These are phyloP conservation scores for Talaromyces sp. DNA, from an alignment of 2,329 filamentous ascomycete genomes.

Conservation along the genomic window DNA sequence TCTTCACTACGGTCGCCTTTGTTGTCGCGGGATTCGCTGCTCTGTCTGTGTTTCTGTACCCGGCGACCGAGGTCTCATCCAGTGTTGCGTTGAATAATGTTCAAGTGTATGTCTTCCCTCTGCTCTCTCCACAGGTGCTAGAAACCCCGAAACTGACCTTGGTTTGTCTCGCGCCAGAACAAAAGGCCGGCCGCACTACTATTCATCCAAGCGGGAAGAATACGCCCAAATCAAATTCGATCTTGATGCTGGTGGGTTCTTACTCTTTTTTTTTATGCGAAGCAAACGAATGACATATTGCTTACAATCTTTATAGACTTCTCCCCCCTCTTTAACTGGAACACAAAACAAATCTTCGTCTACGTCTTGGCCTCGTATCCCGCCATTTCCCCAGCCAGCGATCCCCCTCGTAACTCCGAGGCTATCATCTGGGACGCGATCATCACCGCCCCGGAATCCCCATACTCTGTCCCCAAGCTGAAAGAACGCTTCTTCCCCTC, in stretches of 20 bases:
- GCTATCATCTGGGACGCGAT: constrained; percentile 96
- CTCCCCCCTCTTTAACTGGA: constrained; percentile 93
- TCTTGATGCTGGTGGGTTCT: constrained; percentile 62
- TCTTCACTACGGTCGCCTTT: constrained; percentile 93
- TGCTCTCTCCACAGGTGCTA: background rate
- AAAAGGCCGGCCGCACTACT: constrained; percentile 92
- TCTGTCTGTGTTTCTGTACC: constrained; percentile 63
- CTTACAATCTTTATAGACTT: constrained; percentile 61
- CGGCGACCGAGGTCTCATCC: constrained; percentile 52
- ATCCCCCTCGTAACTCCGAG: constrained; percentile 39
- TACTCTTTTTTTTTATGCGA: background rate
- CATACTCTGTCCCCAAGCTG: constrained; percentile 35
- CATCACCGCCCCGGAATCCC: constrained; percentile 61
- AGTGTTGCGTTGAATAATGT: constrained; percentile 53
- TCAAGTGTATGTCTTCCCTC: constrained; percentile 65
- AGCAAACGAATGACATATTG: no score
- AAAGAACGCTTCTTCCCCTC: constrained; percentile 30
- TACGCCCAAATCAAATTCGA: constrained; percentile 94
- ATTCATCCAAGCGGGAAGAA: constrained; percentile 86
- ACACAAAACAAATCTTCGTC: constrained; percentile 97
- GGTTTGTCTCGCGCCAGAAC: constrained; percentile 50
- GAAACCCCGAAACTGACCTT: background rate
- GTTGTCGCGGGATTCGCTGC: constrained; percentile 74
- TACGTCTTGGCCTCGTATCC: constrained; percentile 79
- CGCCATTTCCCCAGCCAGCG: constrained; percentile 37